Conservation (phyloP, 2,329 filamentous ascomycete species). For the Botryotinia convoluta region DNA sequence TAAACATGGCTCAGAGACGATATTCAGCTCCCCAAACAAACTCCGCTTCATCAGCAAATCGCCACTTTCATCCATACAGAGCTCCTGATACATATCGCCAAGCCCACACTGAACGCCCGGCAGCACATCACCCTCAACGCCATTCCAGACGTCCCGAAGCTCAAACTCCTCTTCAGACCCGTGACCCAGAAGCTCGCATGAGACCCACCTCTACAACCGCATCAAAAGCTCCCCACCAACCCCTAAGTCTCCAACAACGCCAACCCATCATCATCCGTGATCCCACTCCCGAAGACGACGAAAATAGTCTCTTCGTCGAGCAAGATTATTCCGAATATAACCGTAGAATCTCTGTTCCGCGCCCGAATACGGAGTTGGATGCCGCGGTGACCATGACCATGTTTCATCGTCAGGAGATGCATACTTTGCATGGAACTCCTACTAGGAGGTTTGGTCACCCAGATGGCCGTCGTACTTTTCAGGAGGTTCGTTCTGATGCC, state of each 20-base stretch:
- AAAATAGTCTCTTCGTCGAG: neutral
- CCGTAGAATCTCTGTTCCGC: neutral
- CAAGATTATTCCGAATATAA: neutral
- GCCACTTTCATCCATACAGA: neutral
- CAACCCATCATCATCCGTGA: neutral
- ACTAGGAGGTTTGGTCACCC: fast-evolving
- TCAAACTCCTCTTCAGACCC: neutral
- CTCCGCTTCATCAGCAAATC: neutral
- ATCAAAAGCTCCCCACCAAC: neutral
- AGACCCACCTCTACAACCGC: neutral
- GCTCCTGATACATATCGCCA: neutral
- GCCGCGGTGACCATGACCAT: neutral
- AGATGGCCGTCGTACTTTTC: fast-evolving
- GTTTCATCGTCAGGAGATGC: neutral
- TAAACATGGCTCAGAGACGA: neutral
- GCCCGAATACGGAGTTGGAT: neutral
- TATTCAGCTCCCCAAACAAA: neutral
- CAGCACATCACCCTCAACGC: neutral
- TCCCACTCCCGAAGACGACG: neutral
- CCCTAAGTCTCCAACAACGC: neutral
- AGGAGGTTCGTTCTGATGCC: neutral
- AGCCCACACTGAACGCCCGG: neutral
- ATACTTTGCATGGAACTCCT: neutral
- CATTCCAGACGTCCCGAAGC: neutral
- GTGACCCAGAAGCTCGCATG: neutral